A percentile compares a stretch with the other conserved stretches of the same genome.
Conservation (phyloP, 1,139 yeast genomes). For the Suhomyces coccinellae region DNA sequence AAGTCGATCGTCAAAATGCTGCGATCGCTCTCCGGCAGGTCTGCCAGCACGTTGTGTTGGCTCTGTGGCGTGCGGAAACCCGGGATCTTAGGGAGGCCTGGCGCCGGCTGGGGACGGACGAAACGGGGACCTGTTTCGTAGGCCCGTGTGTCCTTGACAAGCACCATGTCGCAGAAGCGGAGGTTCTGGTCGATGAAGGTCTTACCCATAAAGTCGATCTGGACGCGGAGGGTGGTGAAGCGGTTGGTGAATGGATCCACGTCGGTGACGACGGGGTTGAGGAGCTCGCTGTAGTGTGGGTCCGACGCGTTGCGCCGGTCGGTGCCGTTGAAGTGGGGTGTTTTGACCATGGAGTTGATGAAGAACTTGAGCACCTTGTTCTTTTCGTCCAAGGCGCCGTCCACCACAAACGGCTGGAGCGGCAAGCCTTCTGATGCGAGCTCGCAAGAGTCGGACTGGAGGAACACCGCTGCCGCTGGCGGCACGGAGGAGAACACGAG, state of each 20-base stretch:
- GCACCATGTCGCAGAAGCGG: slow-evolving; percentile 48
- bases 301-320: slow-evolving; percentile 6
- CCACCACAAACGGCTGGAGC: slow-evolving; percentile 38
- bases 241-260: slow-evolving; percentile 46
- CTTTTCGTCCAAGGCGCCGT: slow-evolving; percentile 42
- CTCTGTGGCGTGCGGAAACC: background rate
- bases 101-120: slow-evolving; percentile 1
- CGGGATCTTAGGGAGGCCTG: background rate
- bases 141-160: slow-evolving; percentile 36
- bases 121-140: slow-evolving; percentile 27
- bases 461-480: slow-evolving; percentile 3
- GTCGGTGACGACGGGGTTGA: slow-evolving; percentile 33
- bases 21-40: too few species aligned
- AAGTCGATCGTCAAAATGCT: background rate
- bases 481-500: slow-evolving; percentile 6
- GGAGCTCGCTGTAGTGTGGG: slow-evolving; percentile 7
- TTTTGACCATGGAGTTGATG: slow-evolving; percentile 36
- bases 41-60: too few species aligned
- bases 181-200: slow-evolving; percentile 37
- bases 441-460: slow-evolving; percentile 16
- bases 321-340: slow-evolving; percentile 10
- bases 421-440: slow-evolving; percentile 8
- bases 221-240: slow-evolving; percentile 51
- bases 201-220: slow-evolving; percentile 46
- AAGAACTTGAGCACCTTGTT: slow-evolving; percentile 37